Evolutionary conservation across 768 basidiomycete genomes (phyloP).

Genomic region (Trametes coccinea): DNA sequence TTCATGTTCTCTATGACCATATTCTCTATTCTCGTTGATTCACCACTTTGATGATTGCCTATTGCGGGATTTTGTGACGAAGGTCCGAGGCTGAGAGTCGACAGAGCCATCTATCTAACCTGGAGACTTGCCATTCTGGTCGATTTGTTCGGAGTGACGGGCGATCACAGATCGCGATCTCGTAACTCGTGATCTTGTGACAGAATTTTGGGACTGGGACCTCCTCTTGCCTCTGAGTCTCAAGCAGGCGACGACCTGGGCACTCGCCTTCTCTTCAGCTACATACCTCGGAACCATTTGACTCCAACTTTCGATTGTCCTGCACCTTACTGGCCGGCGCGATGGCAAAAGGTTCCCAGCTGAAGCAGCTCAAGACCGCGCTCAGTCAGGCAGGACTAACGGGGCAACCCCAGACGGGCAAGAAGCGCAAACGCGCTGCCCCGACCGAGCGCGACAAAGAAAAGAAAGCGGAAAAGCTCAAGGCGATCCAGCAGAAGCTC

Average conservation of each 20-base stretch:
- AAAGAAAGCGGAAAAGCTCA: constrained; percentile 75
- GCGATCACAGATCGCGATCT: background rate
- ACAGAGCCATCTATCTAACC: too few species aligned
- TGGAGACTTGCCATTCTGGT: background rate
- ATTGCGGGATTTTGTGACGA: too few species aligned
- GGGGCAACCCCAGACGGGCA: constrained; percentile 52
- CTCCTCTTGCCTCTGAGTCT: too few species aligned
- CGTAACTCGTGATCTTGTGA: background rate
- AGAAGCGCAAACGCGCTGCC: constrained; percentile 68
- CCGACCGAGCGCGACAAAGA: constrained; percentile 77
- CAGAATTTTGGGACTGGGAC: background rate
- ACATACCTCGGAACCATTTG: background rate
- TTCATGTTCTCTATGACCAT: too few species aligned
- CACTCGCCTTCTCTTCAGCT: background rate
- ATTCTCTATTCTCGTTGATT: too few species aligned
- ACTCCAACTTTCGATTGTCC: background rate
- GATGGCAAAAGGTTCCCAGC: constrained; percentile 87
- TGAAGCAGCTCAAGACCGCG: constrained; percentile 87
- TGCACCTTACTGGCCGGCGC: background rate
- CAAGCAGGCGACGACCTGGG: too few species aligned
- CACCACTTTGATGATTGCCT: too few species aligned
- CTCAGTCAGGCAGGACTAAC: constrained; percentile 79
- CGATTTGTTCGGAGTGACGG: background rate
- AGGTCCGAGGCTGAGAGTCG: too few species aligned
- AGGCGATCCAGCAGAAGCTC: constrained; percentile 80